Evolutionary conservation across 306 rosid species (phyloP).

Genomic region (Albizia julibrissin): DNA sequence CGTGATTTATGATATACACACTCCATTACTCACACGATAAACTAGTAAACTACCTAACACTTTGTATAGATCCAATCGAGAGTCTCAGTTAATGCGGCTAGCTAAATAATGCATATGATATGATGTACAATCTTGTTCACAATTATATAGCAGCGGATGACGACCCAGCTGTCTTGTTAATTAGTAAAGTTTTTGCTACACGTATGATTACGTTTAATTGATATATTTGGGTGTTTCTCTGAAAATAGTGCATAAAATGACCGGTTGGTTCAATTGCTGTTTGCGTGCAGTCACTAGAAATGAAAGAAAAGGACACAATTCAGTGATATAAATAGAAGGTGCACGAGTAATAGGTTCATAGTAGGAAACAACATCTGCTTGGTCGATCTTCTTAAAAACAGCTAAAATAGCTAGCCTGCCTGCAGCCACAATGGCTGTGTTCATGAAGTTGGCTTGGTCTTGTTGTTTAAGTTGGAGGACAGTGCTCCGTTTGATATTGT

Average conservation of each 20-base stretch:
- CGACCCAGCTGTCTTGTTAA: background rate
- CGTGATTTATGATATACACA: background rate
- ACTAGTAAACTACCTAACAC: background rate
- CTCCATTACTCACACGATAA: background rate
- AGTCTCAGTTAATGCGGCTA: background rate
- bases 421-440: background rate
- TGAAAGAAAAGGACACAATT: background rate
- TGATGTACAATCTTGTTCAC: background rate
- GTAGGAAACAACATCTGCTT: background rate
- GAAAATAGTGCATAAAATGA: background rate
- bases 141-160: background rate
- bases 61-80: background rate
- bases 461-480: background rate
- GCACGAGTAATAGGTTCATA: background rate
- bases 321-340: background rate
- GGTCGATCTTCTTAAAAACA: background rate
- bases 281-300: background rate
- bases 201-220: background rate
- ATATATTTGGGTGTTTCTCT: background rate
- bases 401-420: background rate
- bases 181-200: background rate
- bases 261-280: background rate
- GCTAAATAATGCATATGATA: background rate
- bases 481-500: background rate
- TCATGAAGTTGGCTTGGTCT: background rate